Conservation (phyloP, 768 basidiomycete species). For the Collybia nuda region DNA sequence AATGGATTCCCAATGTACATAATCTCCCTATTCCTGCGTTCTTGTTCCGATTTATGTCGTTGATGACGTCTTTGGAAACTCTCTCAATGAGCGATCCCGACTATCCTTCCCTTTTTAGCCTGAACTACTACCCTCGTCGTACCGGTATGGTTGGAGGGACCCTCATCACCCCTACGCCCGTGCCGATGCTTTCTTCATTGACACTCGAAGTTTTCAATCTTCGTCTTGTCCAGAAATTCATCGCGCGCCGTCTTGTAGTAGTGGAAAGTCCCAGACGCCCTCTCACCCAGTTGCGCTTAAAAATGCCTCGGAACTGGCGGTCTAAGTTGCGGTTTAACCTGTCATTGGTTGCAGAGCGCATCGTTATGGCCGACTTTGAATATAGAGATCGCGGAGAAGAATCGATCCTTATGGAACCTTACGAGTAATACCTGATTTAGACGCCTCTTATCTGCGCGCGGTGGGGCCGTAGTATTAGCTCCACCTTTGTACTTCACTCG, state of each 20-base stretch:
- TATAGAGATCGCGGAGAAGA: too few relatives aligned
- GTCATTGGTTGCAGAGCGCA: not conserved
- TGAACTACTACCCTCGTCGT: conserved; percentile 4
- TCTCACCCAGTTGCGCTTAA: not conserved
- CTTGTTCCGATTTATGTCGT: conserved; percentile 5
- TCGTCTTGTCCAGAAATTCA: conserved; percentile 5
- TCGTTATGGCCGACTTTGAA: too few relatives aligned
- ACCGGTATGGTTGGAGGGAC: not conserved
- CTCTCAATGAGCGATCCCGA: conserved; percentile 5
- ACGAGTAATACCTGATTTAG: too few relatives aligned
- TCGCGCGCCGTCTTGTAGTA: not conserved
- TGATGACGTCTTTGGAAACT: conserved; percentile 6
- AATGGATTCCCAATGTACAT: not conserved
- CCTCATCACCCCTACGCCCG: not conserved
- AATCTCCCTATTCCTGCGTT: conserved; percentile 1
- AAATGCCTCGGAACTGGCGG: not conserved
- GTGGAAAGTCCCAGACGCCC: not conserved
- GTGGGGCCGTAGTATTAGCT: too few relatives aligned
- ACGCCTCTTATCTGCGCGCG: too few relatives aligned
- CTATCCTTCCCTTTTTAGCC: conserved; percentile 3
- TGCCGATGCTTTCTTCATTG: not conserved
- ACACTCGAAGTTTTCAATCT: conserved; percentile 4
- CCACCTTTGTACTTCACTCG: too few relatives aligned
- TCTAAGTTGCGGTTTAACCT: not conserved
- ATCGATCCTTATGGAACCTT: too few relatives aligned